Evolutionary conservation across 345 rosid species (phyloP), one percentile per base, ranked within the genome.

Genomic region (Populus pruinosa): DNA sequence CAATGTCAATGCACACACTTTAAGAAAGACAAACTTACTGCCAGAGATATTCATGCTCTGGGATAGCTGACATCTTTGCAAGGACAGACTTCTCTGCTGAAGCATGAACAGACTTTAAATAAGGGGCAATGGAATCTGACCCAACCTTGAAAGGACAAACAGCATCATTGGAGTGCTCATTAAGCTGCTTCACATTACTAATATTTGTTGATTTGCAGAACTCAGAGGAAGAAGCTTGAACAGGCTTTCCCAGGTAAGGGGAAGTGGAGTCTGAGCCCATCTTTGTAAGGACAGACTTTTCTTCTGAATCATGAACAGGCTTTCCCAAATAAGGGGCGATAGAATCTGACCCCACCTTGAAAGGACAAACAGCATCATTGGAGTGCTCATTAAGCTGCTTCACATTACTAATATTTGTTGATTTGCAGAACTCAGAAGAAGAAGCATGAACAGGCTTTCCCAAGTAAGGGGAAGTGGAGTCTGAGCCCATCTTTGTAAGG

Each of bases 41-140:
- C 99, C 99, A 96, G 67, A 92, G 84, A 80, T 73, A 89, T 49
- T 91, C 91, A 86, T 87, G 91, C 82, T 90, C 96, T 36, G 99
- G 98, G 69, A 96, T 86, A 77, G 89, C 88, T 59, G 89, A 83
- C 79, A 79, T 83, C 82, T 79, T 86, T 56, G 59, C 43, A 77
- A 84, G 69, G 72, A 69, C 75, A 70, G 88, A 74, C 5, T 71
- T 20, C 47, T 88, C 53, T 59, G 82, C 87, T 39, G 86, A 82
- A 61, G 82, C 67, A 69, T 56, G 69, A 69, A 27, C 36, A 36
- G 83, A 78, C 64, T 74, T 88, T 53, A 70, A 70, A 70, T 85
- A 83, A 75, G 88, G 83, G 67, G 76, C 72, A 50, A 61, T 33
- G 35, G 86, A 80, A 74, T 84, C 86, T 76, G 53, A 80, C 73